Conservation (phyloP, 768 basidiomycete species). For the Leccinum barrowsii region DNA sequence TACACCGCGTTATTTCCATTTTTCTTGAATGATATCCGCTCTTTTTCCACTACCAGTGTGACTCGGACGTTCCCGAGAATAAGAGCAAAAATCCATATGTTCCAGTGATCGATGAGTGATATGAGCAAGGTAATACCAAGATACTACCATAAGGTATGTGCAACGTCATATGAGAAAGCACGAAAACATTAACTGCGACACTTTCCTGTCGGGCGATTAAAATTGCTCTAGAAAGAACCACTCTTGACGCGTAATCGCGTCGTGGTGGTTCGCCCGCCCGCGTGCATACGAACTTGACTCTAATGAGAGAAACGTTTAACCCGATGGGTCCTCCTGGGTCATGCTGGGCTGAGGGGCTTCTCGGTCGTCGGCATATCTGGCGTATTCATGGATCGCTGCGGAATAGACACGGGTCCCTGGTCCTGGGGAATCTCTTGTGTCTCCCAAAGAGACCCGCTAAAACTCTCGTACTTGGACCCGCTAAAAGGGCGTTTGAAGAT, state of each 20-base stretch:
- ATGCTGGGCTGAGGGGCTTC: constrained; percentile 8
- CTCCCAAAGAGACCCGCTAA: constrained; percentile 25
- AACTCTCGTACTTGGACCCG: constrained; percentile 23
- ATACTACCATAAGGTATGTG: constrained; percentile 1
- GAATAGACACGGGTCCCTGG: constrained; percentile 17
- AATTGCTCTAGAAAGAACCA: constrained; percentile 15
- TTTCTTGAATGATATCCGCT: constrained; percentile 6
- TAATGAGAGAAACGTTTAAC: constrained; percentile 1
- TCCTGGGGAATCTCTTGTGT: constrained; percentile 19
- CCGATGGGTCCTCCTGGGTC: not conserved
- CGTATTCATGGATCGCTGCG: constrained; percentile 6
- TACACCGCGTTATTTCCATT: constrained; percentile 20
- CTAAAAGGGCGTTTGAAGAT: constrained; percentile 50
- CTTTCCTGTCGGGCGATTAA: constrained; percentile 13
- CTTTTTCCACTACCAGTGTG: constrained; percentile 18
- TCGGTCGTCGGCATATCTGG: constrained; percentile 20
- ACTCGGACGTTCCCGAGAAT: not conserved
- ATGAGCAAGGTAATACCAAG: not conserved
- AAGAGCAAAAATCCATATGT: constrained; percentile 1
- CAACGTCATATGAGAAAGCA: constrained; percentile 9
- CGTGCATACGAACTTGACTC: constrained; percentile 9
- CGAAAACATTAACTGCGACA: constrained; percentile 9
- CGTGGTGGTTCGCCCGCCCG: constrained; percentile 1
- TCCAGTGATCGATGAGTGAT: constrained; percentile 4
- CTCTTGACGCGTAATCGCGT: constrained; percentile 9